A percentile compares a stretch with the other conserved stretches of the same genome.
phyloP scores from a whole-genome alignment of 1,139 yeast species.

The Arxiozyma heterogenica region DNA sequence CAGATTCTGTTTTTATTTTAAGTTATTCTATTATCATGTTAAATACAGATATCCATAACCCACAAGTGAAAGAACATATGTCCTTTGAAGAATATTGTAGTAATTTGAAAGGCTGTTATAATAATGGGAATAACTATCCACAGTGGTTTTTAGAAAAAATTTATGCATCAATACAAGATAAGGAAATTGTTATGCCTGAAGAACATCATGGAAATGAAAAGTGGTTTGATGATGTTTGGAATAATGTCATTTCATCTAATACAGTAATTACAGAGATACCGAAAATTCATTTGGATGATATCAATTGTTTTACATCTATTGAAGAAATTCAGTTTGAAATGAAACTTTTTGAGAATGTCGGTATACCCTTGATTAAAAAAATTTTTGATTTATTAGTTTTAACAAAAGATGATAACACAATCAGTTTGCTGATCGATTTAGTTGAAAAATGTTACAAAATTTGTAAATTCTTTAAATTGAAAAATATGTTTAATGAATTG shows the following conservation, averaged over 20 bases:
- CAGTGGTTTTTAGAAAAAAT: constrained; percentile 76
- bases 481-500: constrained; percentile 55
- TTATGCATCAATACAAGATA: constrained; percentile 66
- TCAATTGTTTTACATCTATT: constrained; percentile 23
- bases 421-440: constrained; percentile 76
- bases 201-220: constrained; percentile 81
- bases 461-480: constrained; percentile 56
- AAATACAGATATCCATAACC: constrained; percentile 71
- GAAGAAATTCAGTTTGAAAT: constrained; percentile 49
- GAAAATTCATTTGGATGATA: constrained; percentile 23
- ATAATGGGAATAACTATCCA: constrained; percentile 60
- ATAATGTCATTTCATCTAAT: constrained; percentile 56
- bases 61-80: constrained; percentile 75
- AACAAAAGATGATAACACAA: constrained; percentile 83
- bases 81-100: constrained; percentile 69
- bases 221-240: constrained; percentile 94
- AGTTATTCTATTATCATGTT: constrained; percentile 71
- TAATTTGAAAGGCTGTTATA: constrained; percentile 73
- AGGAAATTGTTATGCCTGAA: constrained; percentile 95
- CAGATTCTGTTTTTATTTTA: constrained; percentile 62
- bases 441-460: constrained; percentile 77
- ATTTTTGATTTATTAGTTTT: constrained; percentile 69
- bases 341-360: constrained; percentile 54
- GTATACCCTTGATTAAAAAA: constrained; percentile 56
- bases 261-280: constrained; percentile 29